A percentile compares a stretch with the other conserved stretches of the same genome.
Conservation (phyloP, 768 basidiomycete species). For the Boletus sp. region DNA sequence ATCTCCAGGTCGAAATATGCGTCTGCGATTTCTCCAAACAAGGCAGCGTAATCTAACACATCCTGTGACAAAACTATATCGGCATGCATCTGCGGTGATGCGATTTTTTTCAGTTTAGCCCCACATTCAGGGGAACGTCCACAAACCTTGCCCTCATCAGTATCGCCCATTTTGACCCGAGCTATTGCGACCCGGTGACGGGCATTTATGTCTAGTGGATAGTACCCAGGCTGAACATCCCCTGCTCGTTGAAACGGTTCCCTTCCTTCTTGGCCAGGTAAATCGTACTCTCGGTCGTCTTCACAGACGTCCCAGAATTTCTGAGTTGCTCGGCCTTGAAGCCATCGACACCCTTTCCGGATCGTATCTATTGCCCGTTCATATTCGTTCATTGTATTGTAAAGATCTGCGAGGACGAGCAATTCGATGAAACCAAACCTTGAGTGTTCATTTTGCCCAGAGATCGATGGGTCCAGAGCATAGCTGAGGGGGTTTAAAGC, state of each 20-base stretch:
- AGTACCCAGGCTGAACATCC: slow-evolving; percentile 52
- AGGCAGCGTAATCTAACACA: slow-evolving; percentile 68
- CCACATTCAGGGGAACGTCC: neutral
- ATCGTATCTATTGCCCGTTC: slow-evolving; percentile 68
- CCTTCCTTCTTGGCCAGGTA: slow-evolving; percentile 58
- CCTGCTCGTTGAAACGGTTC: slow-evolving; percentile 38
- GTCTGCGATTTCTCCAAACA: slow-evolving; percentile 84
- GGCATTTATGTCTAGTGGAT: slow-evolving; percentile 48
- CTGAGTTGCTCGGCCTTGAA: slow-evolving; percentile 78
- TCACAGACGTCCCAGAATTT: slow-evolving; percentile 76
- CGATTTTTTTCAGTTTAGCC: neutral
- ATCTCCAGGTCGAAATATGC: slow-evolving; percentile 69
- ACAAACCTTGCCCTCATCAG: slow-evolving; percentile 76
- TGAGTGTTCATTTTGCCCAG: slow-evolving; percentile 9
- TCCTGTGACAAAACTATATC: slow-evolving; percentile 69
- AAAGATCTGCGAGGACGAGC: slow-evolving; percentile 82
- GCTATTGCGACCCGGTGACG: slow-evolving; percentile 82
- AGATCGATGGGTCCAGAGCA: slow-evolving; percentile 30
- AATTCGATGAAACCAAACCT: slow-evolving; percentile 51
- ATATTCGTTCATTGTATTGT: slow-evolving; percentile 68
- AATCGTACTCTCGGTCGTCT: slow-evolving; percentile 83
- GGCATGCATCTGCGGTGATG: slow-evolving; percentile 64
- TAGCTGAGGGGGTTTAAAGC: slow-evolving; percentile 39
- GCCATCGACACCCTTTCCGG: slow-evolving; percentile 79
- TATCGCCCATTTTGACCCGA: slow-evolving; percentile 75